These are phyloP conservation scores for Eremothecium sinecaudum DNA, from an alignment of 1,139 yeast species.

Conservation along the genomic window DNA sequence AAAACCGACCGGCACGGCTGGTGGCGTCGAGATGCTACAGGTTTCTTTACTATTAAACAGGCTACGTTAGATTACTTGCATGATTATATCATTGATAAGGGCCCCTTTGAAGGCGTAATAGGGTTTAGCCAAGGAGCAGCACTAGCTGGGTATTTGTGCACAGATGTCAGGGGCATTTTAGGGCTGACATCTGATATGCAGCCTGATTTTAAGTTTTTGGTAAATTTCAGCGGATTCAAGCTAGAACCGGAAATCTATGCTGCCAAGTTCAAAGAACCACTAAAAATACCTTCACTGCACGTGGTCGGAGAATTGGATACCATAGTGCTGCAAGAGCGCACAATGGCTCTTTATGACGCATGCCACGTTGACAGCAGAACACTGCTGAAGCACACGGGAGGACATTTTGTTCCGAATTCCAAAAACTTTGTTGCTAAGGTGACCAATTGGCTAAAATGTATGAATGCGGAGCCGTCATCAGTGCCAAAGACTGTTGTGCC, in stretches of 20 bases:
- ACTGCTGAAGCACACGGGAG: conserved; percentile 66
- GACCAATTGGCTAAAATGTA: conserved; percentile 42
- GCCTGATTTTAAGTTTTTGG: conserved; percentile 53
- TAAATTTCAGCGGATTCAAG: conserved; percentile 71
- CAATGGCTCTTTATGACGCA: conserved; percentile 47
- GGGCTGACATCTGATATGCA: conserved; percentile 27
- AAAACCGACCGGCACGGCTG: conserved; percentile 25
- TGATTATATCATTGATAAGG: conserved; percentile 37
- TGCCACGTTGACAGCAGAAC: conserved; percentile 41
- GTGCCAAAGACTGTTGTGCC: no score
- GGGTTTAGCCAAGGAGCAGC: conserved; percentile 97
- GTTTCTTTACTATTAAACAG: conserved; percentile 20
- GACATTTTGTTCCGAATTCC: conserved; percentile 77
- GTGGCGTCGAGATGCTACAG: conserved; percentile 23
- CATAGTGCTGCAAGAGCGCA: conserved; percentile 68
- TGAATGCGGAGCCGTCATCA: no score
- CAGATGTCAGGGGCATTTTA: conserved; percentile 34
- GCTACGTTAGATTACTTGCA: conserved; percentile 21
- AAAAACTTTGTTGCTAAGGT: conserved; percentile 52
- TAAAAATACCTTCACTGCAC: conserved; percentile 57
- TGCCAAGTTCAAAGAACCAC: conserved; percentile 36
- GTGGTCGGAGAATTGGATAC: conserved; percentile 85
- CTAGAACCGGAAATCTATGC: conserved; percentile 45
- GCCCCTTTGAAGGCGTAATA: conserved; percentile 77
- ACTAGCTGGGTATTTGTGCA: conserved; percentile 50